Evolutionary conservation across 805 yeast genomes (phyloP).

Genomic region (Candida germanica): DNA sequence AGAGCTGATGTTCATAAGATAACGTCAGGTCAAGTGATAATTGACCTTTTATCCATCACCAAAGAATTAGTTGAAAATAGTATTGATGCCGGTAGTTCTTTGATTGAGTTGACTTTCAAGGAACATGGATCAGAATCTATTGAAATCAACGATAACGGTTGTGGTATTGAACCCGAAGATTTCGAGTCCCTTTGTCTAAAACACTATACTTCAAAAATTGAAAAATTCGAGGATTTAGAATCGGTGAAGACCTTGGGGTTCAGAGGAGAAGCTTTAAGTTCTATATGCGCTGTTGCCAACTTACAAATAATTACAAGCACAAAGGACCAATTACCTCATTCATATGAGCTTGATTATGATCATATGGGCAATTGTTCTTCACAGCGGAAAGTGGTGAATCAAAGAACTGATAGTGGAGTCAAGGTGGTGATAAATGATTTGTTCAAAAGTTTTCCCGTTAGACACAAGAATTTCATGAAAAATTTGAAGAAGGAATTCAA

Average conservation of each 20-base stretch:
- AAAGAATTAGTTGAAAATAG: conserved; percentile 88
- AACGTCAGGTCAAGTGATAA: conserved; percentile 92
- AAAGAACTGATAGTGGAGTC: conserved; percentile 57
- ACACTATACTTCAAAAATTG: conserved; percentile 66
- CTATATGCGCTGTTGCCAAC: conserved; percentile 56
- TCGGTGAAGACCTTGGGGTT: conserved; percentile 62
- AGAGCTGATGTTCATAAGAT: conserved; percentile 63
- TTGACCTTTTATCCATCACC: conserved; percentile 70
- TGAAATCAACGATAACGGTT: conserved; percentile 67
- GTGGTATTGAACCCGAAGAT: conserved; percentile 55
- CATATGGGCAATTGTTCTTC: conserved; percentile 48
- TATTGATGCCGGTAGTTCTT: conserved; percentile 71
- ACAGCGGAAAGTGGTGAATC: conserved; percentile 40
- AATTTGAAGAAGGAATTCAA: conserved; percentile 69
- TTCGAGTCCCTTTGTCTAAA: conserved; percentile 54
- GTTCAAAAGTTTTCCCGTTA: conserved; percentile 74
- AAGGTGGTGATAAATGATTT: conserved; percentile 53
- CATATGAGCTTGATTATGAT: conserved; percentile 53
- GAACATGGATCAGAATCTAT: conserved; percentile 73
- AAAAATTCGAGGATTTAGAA: conserved; percentile 51
- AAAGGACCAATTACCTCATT: conserved; percentile 49
- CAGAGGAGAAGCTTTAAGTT: conserved; percentile 78
- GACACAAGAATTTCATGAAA: conserved; percentile 69
- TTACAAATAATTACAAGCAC: conserved; percentile 52
- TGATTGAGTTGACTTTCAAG: conserved; percentile 63